Evolutionary conservation across 2,329 filamentous ascomycete genomes (phyloP).

Genomic region (Exophiala xenobiotica): DNA sequence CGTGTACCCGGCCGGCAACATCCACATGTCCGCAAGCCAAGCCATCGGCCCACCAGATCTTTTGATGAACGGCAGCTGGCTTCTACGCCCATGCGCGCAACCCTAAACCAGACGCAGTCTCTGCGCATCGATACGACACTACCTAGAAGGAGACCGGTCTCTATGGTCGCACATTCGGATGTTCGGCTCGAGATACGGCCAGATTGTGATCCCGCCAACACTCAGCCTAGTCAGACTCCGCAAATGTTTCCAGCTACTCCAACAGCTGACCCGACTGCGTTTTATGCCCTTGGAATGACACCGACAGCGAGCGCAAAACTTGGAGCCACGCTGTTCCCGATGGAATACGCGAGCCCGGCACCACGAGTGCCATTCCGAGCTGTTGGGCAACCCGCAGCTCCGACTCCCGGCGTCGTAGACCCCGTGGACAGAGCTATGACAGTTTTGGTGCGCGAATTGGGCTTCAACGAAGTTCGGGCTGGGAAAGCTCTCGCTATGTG

Average conservation of each 20-base stretch:
- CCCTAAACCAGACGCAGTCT: slow-evolving; percentile 13
- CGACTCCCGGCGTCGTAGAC: slow-evolving; percentile 42
- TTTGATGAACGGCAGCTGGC: slow-evolving; percentile 13
- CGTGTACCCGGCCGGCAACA: slow-evolving; percentile 8
- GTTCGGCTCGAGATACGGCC: slow-evolving; percentile 13
- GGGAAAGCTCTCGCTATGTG: slow-evolving; percentile 59
- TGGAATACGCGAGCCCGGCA: slow-evolving; percentile 23
- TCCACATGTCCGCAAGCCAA: background rate
- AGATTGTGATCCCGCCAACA: slow-evolving; percentile 12
- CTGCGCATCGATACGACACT: slow-evolving; percentile 22
- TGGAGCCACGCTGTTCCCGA: slow-evolving; percentile 29
- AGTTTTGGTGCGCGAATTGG: slow-evolving; percentile 57
- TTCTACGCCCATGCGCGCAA: slow-evolving; percentile 4
- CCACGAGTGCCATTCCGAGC: slow-evolving; percentile 22
- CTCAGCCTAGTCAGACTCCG: slow-evolving; percentile 1
- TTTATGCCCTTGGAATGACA: slow-evolving; percentile 26
- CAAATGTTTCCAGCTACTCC: slow-evolving; percentile 23
- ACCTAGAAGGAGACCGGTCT: slow-evolving; percentile 14
- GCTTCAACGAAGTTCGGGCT: slow-evolving; percentile 57
- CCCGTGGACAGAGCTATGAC: slow-evolving; percentile 58
- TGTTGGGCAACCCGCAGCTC: slow-evolving; percentile 8
- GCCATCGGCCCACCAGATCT: slow-evolving; percentile 16
- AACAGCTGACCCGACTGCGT: slow-evolving; percentile 25
- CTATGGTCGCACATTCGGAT: slow-evolving; percentile 7
- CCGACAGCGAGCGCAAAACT: slow-evolving; percentile 27